A percentile compares a stretch with the other conserved stretches of the same genome.
Evolutionary conservation across 495 filamentous ascomycete species (phyloP).

Genomic region (Penicillium turbatum): DNA sequence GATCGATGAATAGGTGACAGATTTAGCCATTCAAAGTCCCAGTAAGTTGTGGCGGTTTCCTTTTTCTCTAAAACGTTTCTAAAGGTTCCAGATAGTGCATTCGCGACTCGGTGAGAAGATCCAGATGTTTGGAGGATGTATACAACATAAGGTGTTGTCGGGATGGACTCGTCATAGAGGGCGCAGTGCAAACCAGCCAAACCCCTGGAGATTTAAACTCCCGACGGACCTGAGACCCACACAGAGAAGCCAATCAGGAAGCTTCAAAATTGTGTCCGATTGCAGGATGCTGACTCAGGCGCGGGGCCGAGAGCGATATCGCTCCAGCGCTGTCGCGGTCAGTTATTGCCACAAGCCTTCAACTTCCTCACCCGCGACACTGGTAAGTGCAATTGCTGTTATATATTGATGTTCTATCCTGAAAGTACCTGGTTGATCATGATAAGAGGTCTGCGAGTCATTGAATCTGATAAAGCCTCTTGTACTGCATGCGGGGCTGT

Average conservation of each 20-base stretch:
- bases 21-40: too few relatives aligned
- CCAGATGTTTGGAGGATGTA: too few relatives aligned
- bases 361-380: slow-evolving; percentile 19
- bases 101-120: too few relatives aligned
- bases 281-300: slow-evolving; percentile 31
- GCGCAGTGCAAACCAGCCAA: slow-evolving; percentile 5
- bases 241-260: slow-evolving; percentile 14
- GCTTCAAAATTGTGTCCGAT: neutral
- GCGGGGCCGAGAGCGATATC: slow-evolving; percentile 35
- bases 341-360: slow-evolving; percentile 22
- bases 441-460: slow-evolving; percentile 1
- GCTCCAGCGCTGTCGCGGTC: slow-evolving; percentile 15
- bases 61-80: too few relatives aligned
- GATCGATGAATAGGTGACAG: too few relatives aligned
- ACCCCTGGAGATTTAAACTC: neutral
- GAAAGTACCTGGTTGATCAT: neutral
- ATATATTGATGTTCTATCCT: neutral
- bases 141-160: too few relatives aligned
- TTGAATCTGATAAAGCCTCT: slow-evolving; percentile 5
- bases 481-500: slow-evolving; percentile 8
- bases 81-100: too few relatives aligned
- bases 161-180: too few relatives aligned
- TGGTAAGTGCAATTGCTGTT: slow-evolving; percentile 25
- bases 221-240: neutral
- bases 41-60: too few relatives aligned